Evolutionary conservation across 176 grass and related monocot species (phyloP).

Genomic region (Rhynchospora breviuscula): DNA sequence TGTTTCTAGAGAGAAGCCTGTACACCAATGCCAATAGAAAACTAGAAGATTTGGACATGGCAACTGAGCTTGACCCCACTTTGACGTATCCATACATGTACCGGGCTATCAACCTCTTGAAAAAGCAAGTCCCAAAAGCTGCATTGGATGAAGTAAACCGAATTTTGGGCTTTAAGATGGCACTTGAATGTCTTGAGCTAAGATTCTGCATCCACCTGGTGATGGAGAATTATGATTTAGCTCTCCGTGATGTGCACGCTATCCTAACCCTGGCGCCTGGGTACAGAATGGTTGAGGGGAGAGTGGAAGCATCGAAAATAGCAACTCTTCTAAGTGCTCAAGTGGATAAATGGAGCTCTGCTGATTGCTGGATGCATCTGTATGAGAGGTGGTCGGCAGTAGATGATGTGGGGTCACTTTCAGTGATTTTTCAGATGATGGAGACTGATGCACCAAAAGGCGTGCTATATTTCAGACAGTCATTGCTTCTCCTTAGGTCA

Average conservation of each 20-base stretch:
- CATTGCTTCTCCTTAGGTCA: slow-evolving; percentile 92
- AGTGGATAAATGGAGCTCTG: slow-evolving; percentile 81
- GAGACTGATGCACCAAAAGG: slow-evolving; percentile 85
- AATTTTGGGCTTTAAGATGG: slow-evolving; percentile 77
- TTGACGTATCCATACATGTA: slow-evolving; percentile 91
- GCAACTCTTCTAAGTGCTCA: slow-evolving; percentile 59
- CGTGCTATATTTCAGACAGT: slow-evolving; percentile 85
- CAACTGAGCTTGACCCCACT: slow-evolving; percentile 83
- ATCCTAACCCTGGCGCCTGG: slow-evolving; percentile 74
- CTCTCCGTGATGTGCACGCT: slow-evolving; percentile 77
- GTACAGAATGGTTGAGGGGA: slow-evolving; percentile 79
- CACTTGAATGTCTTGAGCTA: slow-evolving; percentile 76
- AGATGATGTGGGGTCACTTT: slow-evolving; percentile 89
- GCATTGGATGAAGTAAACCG: slow-evolving; percentile 77
- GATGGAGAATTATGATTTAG: slow-evolving; percentile 75
- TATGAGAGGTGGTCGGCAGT: slow-evolving; percentile 85
- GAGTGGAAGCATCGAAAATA: slow-evolving; percentile 78
- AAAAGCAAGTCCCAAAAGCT: slow-evolving; percentile 71
- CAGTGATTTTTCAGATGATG: slow-evolving; percentile 86
- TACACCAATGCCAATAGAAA: slow-evolving; percentile 61
- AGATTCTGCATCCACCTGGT: slow-evolving; percentile 69
- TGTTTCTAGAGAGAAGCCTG: slow-evolving; percentile 79
- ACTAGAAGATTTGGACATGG: slow-evolving; percentile 60
- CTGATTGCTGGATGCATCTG: slow-evolving; percentile 91
- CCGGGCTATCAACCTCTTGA: slow-evolving; percentile 68